phyloP scores from a whole-genome alignment of 768 basidiomycete species.

The Hemileccinum rubropunctum region DNA sequence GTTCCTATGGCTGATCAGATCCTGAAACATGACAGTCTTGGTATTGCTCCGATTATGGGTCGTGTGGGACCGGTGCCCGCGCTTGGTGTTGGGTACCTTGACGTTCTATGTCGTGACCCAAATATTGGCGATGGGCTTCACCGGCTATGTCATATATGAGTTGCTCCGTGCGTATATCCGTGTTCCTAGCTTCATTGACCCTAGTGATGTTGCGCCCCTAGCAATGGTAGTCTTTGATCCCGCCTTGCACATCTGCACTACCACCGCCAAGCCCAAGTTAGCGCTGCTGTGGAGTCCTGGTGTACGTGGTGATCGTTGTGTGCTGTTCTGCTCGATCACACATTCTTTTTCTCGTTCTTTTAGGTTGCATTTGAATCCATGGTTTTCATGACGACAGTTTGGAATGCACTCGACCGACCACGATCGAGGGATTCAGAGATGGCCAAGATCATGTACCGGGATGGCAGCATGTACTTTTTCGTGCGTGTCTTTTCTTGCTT shows the following conservation, averaged over 20 bases:
- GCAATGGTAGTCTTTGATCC: slow-evolving; percentile 16
- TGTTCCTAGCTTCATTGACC: background rate
- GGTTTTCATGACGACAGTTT: slow-evolving; percentile 26
- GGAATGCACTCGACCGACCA: slow-evolving; percentile 31
- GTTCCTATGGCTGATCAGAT: slow-evolving; percentile 6
- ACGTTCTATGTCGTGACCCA: slow-evolving; percentile 32
- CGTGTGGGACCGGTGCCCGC: slow-evolving; percentile 30
- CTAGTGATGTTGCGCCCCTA: slow-evolving; percentile 1
- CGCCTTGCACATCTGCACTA: slow-evolving; percentile 18
- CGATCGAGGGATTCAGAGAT: slow-evolving; percentile 13
- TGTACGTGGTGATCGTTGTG: slow-evolving; percentile 5
- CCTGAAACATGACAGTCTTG: slow-evolving; percentile 28
- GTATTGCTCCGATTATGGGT: slow-evolving; percentile 41
- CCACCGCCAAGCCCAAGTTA: slow-evolving; percentile 18
- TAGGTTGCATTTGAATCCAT: slow-evolving; percentile 32
- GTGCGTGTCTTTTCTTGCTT: slow-evolving; percentile 10
- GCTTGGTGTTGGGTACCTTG: slow-evolving; percentile 30
- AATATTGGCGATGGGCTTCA: slow-evolving; percentile 18
- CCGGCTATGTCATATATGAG: slow-evolving; percentile 24
- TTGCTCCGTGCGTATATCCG: slow-evolving; percentile 26
- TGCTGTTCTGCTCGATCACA: background rate
- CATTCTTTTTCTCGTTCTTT: background rate
- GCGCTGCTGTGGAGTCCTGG: slow-evolving; percentile 30
- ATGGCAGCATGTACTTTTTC: slow-evolving; percentile 27
- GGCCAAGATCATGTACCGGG: slow-evolving; percentile 27